These are phyloP conservation scores for Crassisporium funariophilum DNA, from an alignment of 768 basidiomycete genomes.

Conservation along the genomic window DNA sequence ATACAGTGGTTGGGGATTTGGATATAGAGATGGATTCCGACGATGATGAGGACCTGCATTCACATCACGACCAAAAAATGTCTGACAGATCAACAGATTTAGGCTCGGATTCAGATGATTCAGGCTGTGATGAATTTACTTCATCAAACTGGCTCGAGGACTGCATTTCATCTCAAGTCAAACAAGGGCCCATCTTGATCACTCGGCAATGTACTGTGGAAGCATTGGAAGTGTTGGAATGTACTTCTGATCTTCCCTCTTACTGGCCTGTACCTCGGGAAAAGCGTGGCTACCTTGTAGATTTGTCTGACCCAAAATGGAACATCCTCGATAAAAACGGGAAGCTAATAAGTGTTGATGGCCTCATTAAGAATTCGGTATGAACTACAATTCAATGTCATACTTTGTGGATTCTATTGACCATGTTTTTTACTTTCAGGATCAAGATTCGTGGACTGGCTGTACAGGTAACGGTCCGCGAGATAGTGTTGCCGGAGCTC, in stretches of 20 bases:
- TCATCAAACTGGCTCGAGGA: slow-evolving; percentile 1
- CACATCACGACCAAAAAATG: not conserved
- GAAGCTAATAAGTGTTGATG: slow-evolving; percentile 12
- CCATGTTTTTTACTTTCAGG: not conserved
- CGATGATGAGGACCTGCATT: not conserved
- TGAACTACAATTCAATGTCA: too few species aligned
- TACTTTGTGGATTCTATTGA: not conserved
- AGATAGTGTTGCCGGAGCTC: too few species aligned
- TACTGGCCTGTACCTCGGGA: slow-evolving; percentile 13
- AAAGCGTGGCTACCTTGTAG: slow-evolving; percentile 14
- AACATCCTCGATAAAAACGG: slow-evolving; percentile 12
- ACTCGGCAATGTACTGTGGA: slow-evolving; percentile 13
- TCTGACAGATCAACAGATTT: not conserved
- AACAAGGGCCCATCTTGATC: slow-evolving; percentile 1
- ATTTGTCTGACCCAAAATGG: slow-evolving; percentile 16
- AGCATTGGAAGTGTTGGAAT: slow-evolving; percentile 19
- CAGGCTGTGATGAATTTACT: not conserved
- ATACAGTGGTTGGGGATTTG: slow-evolving; percentile 1
- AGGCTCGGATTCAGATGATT: not conserved
- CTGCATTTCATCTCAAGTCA: slow-evolving; percentile 1
- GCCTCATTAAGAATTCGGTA: slow-evolving; percentile 23
- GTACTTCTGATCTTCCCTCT: slow-evolving; percentile 6
- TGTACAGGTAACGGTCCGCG: too few species aligned
- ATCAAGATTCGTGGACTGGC: slow-evolving; percentile 5
- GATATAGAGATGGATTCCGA: not conserved